Percentiles rank a stretch among this genome's conserved stretches.
Evolutionary conservation across 139 green algal species (phyloP).

Genomic region (Ettlia oleoabundans): DNA sequence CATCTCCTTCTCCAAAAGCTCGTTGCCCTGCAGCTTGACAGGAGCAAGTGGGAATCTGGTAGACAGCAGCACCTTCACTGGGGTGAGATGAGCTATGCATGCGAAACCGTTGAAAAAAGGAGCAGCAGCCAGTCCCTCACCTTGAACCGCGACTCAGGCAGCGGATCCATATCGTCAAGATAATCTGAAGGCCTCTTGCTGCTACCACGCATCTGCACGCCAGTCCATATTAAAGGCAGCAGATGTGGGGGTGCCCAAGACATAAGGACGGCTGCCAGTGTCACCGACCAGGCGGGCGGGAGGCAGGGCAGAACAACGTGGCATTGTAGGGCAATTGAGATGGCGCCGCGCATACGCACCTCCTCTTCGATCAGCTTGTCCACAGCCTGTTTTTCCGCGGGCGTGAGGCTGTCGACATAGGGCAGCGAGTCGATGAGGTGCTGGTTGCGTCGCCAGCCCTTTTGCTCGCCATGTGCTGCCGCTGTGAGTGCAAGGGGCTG

Average conservation of each 20-base stretch:
- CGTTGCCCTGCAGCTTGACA: constrained; percentile 46
- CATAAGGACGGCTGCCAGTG: background rate
- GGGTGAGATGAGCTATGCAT: too few species aligned
- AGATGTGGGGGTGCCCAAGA: too few species aligned
- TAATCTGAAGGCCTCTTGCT: constrained; percentile 76
- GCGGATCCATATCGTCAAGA: constrained; percentile 64
- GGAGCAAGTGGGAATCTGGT: too few species aligned
- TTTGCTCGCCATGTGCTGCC: constrained; percentile 44
- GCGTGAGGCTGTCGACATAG: constrained; percentile 74
- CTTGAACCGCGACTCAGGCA: constrained; percentile 61
- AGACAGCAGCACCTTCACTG: too few species aligned
- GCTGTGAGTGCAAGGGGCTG: constrained; percentile 50
- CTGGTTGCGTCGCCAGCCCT: constrained; percentile 62
- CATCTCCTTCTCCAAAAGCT: constrained; percentile 65
- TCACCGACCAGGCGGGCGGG: too few species aligned
- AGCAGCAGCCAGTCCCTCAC: constrained; percentile 8
- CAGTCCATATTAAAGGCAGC: too few species aligned
- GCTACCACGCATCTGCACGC: constrained; percentile 40
- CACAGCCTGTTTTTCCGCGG: constrained; percentile 55
- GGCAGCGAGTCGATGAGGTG: constrained; percentile 80
- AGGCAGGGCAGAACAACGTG: too few species aligned
- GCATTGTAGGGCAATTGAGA: background rate
- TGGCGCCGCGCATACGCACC: constrained; percentile 40
- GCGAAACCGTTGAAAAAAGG: too few species aligned
- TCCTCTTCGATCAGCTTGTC: constrained; percentile 82